phyloP scores from a whole-genome alignment of 176 grass and related monocot genomes.

The Olyra latifolia region DNA sequence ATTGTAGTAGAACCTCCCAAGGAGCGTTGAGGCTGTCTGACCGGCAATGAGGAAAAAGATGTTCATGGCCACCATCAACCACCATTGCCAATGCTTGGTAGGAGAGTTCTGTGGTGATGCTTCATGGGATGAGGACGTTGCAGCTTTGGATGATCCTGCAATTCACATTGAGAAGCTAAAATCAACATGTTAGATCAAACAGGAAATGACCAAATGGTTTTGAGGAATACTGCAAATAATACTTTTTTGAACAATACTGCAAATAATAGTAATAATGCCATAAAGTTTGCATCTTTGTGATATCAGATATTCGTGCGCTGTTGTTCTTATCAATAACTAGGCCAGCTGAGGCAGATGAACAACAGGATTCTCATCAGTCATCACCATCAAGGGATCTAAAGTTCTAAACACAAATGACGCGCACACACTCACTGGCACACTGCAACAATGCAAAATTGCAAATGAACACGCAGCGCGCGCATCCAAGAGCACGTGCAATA shows the following conservation, averaged over 20 bases:
- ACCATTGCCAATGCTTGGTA: conserved; percentile 53
- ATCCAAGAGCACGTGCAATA: not conserved
- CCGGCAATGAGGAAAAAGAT: conserved; percentile 73
- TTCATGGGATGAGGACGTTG: conserved; percentile 19
- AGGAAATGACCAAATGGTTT: not conserved
- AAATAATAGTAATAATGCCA: not conserved
- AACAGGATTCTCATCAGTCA: not conserved
- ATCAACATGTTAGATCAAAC: not conserved
- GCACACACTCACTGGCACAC: not conserved
- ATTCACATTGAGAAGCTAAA: not conserved
- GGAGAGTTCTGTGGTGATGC: not conserved
- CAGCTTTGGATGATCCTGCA: conserved; percentile 56
- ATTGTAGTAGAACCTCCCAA: conserved; percentile 93
- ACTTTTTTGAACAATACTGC: no score
- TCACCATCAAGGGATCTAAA: no score
- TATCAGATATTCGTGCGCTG: no score
- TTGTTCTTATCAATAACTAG: not conserved
- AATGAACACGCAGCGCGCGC: not conserved
- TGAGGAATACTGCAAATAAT: no score
- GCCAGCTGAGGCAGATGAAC: not conserved
- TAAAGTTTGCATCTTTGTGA: not conserved
- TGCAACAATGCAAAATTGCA: not conserved
- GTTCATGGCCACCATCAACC: conserved; percentile 60
- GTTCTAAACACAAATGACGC: no score
- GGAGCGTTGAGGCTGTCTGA: conserved; percentile 62